Percentiles rank a stretch among this genome's conserved stretches.
These are phyloP conservation scores for Rhododendron simsii DNA, from an alignment of 148 eudicot genomes.

Conservation along the genomic window DNA sequence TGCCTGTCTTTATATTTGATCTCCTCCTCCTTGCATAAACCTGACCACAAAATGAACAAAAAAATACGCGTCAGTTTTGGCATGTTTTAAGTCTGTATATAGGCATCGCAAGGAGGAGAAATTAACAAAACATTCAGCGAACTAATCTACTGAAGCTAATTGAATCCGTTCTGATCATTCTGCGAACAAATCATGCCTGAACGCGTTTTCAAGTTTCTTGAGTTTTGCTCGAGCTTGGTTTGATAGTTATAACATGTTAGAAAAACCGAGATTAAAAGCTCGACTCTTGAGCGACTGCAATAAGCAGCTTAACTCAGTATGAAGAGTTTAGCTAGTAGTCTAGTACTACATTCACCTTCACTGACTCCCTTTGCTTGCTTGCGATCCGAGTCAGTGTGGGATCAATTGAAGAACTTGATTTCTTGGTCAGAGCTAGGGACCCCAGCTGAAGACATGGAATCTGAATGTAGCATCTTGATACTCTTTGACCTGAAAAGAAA, in stretches of 20 bases:
- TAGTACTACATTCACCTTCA: constrained; percentile 14
- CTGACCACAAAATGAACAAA: background rate
- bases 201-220: background rate
- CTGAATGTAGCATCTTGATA: background rate
- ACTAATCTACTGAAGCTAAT: background rate
- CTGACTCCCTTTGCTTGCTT: constrained; percentile 11
- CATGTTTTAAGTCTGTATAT: background rate
- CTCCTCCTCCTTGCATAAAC: constrained; percentile 56
- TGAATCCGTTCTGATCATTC: background rate
- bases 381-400: background rate
- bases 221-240: background rate
- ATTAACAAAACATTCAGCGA: too few relatives aligned
- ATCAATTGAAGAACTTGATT: background rate
- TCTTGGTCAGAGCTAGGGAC: background rate
- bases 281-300: background rate
- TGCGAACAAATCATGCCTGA: background rate
- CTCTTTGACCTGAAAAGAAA: constrained; percentile 3
- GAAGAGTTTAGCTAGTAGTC: background rate
- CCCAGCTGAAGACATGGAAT: background rate
- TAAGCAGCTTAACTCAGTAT: background rate
- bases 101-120: too few relatives aligned
- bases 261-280: background rate
- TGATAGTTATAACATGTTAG: background rate
- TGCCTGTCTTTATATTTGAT: constrained; percentile 43
- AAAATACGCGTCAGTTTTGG: background rate